These are phyloP conservation scores for Epithele typhae DNA, from an alignment of 768 basidiomycete species.

Conservation along the genomic window DNA sequence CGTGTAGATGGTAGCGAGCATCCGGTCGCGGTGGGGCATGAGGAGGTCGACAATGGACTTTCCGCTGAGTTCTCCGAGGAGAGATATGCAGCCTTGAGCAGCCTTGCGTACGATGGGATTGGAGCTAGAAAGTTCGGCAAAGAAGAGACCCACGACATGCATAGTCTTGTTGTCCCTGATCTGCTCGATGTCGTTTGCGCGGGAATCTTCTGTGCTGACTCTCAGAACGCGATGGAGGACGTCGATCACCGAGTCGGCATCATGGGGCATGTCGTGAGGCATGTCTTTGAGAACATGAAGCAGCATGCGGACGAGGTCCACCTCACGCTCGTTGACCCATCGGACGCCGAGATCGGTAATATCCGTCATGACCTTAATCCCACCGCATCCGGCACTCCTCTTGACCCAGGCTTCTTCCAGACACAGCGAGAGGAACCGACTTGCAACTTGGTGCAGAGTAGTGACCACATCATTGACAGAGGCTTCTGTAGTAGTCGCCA, in stretches of 20 bases:
- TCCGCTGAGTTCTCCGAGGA: conserved; percentile 70
- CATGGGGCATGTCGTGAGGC: conserved; percentile 80
- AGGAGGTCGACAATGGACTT: conserved; percentile 77
- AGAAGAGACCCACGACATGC: conserved; percentile 77
- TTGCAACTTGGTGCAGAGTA: conserved; percentile 77
- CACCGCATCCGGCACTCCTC: conserved; percentile 86
- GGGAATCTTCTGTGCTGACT: conserved; percentile 46
- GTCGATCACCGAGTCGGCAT: conserved; percentile 73
- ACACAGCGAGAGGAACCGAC: conserved; percentile 80
- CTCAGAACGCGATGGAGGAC: conserved; percentile 67
- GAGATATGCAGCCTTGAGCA: conserved; percentile 73
- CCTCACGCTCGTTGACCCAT: conserved; percentile 84
- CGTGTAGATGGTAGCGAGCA: conserved; percentile 88
- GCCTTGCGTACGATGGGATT: conserved; percentile 82
- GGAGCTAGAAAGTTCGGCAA: conserved; percentile 83
- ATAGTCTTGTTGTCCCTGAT: conserved; percentile 43
- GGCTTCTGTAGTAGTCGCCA: conserved; percentile 44
- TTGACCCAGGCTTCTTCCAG: conserved; percentile 87
- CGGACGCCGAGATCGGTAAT: conserved; percentile 66
- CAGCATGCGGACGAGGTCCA: conserved; percentile 86
- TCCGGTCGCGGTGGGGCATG: conserved; percentile 78
- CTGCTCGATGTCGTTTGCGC: conserved; percentile 16
- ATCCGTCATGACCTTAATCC: conserved; percentile 75
- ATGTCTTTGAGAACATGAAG: conserved; percentile 93
- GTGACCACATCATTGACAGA: conserved; percentile 53